These are phyloP conservation scores for Endoconidiophora laricicola DNA, from an alignment of 2,329 filamentous ascomycete genomes.

Conservation along the genomic window DNA sequence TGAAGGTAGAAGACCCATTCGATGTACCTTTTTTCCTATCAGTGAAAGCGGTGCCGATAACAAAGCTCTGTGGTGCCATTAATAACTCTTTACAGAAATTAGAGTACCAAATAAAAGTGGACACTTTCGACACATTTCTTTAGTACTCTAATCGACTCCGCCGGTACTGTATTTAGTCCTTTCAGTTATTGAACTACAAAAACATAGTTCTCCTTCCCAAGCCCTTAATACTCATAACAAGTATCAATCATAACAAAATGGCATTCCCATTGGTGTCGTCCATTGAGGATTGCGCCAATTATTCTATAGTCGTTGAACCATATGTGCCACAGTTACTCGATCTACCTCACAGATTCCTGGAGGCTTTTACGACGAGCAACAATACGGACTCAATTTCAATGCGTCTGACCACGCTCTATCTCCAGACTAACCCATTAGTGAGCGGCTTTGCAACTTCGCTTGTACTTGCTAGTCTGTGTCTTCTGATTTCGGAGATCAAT, in stretches of 20 bases:
- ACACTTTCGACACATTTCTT: too few species aligned
- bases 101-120: too few species aligned
- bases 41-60: too few species aligned
- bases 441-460: slow-evolving; percentile 57
- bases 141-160: too few species aligned
- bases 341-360: slow-evolving; percentile 48
- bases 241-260: slow-evolving; percentile 27
- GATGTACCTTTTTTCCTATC: too few species aligned
- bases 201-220: not conserved
- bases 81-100: too few species aligned
- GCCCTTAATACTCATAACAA: not conserved
- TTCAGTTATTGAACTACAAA: not conserved
- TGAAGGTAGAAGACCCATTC: too few species aligned
- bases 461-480: slow-evolving; percentile 51
- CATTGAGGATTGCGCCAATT: slow-evolving; percentile 62
- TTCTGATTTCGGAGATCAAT: slow-evolving; percentile 69
- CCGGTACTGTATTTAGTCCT: too few species aligned
- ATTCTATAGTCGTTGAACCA: slow-evolving; percentile 55
- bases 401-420: slow-evolving; percentile 54
- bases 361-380: slow-evolving; percentile 37
- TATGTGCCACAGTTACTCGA: slow-evolving; percentile 54
- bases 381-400: slow-evolving; percentile 16
- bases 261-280: slow-evolving; percentile 54
- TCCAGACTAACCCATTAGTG: slow-evolving; percentile 73
- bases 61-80: too few species aligned